phyloP scores from a whole-genome alignment of 805 yeast genomes.

The Brettanomyces bruxellensis region DNA sequence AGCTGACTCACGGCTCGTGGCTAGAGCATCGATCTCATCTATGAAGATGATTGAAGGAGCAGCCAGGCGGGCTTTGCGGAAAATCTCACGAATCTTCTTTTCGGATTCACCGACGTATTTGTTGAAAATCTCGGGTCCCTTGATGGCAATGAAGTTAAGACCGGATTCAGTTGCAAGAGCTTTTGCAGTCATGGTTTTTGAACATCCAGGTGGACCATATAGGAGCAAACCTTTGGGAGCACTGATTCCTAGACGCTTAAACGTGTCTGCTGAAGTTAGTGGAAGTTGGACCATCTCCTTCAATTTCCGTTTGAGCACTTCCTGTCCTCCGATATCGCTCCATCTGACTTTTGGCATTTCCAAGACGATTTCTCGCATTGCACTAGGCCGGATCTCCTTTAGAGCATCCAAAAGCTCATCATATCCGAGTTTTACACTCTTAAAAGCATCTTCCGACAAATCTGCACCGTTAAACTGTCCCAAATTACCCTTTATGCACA shows the following conservation, averaged over 20 bases:
- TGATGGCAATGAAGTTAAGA: conserved; percentile 84
- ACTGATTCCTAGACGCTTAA: conserved; percentile 64
- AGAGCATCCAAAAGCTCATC: conserved; percentile 65
- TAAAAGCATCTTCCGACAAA: neutral
- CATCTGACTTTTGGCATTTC: conserved; percentile 93
- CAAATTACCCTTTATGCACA: conserved; percentile 60
- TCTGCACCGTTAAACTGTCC: conserved; percentile 7
- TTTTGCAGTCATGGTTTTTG: conserved; percentile 89
- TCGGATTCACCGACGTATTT: conserved; percentile 97
- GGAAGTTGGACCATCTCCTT: conserved; percentile 92
- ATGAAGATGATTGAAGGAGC: conserved; percentile 92
- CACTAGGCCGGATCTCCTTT: conserved; percentile 83
- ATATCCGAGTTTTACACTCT: conserved; percentile 36
- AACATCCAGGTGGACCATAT: conserved; percentile 98
- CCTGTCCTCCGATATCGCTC: conserved; percentile 96
- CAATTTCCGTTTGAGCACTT: conserved; percentile 67
- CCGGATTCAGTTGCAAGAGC: conserved; percentile 96
- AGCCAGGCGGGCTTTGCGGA: conserved; percentile 85
- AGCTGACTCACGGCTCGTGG: conserved; percentile 61
- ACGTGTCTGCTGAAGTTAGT: conserved; percentile 69
- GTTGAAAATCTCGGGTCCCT: conserved; percentile 92
- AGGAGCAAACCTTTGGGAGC: conserved; percentile 91
- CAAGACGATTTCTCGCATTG: conserved; percentile 90
- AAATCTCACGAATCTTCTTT: conserved; percentile 87
- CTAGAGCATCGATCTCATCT: conserved; percentile 93